Evolutionary conservation across 345 rosid genomes (phyloP).

Genomic region (Hibiscus trionum): DNA sequence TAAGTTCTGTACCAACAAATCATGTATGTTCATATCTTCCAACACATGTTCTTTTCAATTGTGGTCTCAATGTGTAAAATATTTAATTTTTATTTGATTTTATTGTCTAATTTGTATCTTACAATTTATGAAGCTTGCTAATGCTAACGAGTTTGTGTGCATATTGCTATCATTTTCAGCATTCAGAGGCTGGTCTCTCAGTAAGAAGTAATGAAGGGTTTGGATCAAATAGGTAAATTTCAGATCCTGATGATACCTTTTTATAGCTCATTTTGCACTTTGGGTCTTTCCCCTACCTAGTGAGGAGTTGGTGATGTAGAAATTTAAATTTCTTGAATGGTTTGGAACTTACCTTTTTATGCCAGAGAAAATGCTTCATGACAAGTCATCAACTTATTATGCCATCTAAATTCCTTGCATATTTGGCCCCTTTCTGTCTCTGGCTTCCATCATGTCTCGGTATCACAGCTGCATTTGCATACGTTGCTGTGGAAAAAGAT

Average conservation of each 20-base stretch:
- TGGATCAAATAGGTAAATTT: slow-evolving; percentile 69
- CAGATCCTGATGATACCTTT: neutral
- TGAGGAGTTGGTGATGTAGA: neutral
- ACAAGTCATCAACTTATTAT: neutral
- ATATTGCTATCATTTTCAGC: slow-evolving; percentile 37
- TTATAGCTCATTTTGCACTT: neutral
- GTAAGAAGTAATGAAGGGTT: slow-evolving; percentile 69
- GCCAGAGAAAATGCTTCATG: slow-evolving; percentile 1
- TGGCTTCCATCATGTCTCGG: neutral
- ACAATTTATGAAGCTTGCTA: neutral
- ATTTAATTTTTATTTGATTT: neutral
- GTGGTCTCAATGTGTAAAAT: neutral
- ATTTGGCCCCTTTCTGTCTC: neutral
- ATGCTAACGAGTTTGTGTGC: slow-evolving; percentile 16
- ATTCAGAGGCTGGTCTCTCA: slow-evolving; percentile 74
- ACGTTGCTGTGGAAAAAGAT: neutral
- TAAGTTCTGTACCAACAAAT: slow-evolving; percentile 79
- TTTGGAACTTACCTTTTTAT: neutral
- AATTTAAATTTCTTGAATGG: neutral
- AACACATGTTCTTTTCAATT: neutral
- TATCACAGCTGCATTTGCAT: neutral
- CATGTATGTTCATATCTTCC: slow-evolving; percentile 41
- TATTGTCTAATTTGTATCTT: slow-evolving; percentile 2
- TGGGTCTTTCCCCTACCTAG: neutral
- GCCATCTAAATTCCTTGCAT: neutral